These are phyloP conservation scores for Suhomyces kunorum DNA, from an alignment of 1,139 yeast genomes.

Conservation along the genomic window DNA sequence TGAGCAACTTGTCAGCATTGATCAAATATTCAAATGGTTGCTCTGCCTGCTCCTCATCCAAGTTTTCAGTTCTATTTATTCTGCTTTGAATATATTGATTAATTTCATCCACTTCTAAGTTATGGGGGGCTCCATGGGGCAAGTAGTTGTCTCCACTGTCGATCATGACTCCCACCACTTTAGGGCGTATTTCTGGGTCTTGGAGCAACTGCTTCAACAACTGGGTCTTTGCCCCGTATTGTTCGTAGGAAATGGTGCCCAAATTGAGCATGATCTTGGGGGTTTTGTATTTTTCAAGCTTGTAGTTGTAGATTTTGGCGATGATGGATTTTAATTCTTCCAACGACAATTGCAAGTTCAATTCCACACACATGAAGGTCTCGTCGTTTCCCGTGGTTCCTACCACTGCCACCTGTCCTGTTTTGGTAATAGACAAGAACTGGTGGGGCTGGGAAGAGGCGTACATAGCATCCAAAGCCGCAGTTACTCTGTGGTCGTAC, in stretches of 20 bases:
- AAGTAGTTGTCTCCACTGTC: slow-evolving; percentile 44
- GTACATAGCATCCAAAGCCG: slow-evolving; percentile 44
- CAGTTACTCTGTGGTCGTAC: slow-evolving; percentile 29
- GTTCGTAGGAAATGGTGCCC: slow-evolving; percentile 25
- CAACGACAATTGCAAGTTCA: slow-evolving; percentile 19
- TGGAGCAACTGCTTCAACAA: slow-evolving; percentile 20
- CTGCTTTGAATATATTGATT: slow-evolving; percentile 18
- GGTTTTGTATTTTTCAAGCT: slow-evolving; percentile 16
- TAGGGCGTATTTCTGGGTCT: slow-evolving; percentile 13
- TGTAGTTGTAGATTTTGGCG: slow-evolving; percentile 23
- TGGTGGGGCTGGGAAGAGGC: slow-evolving; percentile 44
- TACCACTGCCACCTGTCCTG: slow-evolving; percentile 47
- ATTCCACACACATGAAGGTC: slow-evolving; percentile 40
- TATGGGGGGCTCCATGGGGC: slow-evolving; percentile 15
- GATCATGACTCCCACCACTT: slow-evolving; percentile 38
- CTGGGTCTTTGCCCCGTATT: slow-evolving; percentile 21
- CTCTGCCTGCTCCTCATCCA: slow-evolving; percentile 15
- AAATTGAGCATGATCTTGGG: slow-evolving; percentile 35
- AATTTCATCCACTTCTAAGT: slow-evolving; percentile 4
- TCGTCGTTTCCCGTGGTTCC: slow-evolving; percentile 49
- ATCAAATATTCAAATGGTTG: slow-evolving; percentile 19
- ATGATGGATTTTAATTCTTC: slow-evolving; percentile 22
- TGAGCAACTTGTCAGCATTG: slow-evolving; percentile 32
- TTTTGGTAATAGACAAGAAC: slow-evolving; percentile 44
- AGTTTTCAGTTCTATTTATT: slow-evolving; percentile 12